These are phyloP conservation scores for Rhododendron griersonianum DNA, from an alignment of 148 eudicot species.

Conservation along the genomic window DNA sequence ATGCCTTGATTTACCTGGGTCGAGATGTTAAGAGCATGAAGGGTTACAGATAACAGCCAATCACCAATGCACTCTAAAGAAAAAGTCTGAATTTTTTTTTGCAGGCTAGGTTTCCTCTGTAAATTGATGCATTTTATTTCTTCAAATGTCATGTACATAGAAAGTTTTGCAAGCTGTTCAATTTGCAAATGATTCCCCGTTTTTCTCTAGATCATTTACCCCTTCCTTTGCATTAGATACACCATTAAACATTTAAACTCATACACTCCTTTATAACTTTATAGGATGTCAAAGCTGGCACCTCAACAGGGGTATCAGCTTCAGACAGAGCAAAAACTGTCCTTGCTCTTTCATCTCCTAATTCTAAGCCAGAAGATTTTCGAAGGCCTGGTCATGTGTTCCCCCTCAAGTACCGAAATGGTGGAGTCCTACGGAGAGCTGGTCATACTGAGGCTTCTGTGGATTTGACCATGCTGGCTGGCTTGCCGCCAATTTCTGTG, in stretches of 20 bases:
- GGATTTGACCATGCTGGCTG: conserved; percentile 74
- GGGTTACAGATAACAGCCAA: not conserved
- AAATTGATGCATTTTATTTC: not conserved
- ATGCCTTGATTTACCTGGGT: not conserved
- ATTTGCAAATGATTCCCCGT: not conserved
- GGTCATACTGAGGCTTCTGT: conserved; percentile 98
- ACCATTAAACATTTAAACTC: not conserved
- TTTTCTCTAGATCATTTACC: not conserved
- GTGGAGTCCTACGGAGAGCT: conserved; percentile 80
- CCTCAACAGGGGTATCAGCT: conserved; percentile 82
- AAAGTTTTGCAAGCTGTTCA: not conserved
- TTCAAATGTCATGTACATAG: not conserved
- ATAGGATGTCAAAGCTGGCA: conserved; percentile 79
- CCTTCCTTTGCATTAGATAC: not conserved
- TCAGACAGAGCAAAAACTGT: conserved; percentile 85
- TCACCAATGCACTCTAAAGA: not conserved
- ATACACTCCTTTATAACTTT: not conserved
- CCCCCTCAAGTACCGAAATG: conserved; percentile 78
- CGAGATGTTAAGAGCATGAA: not conserved
- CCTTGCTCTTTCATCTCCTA: conserved; percentile 56
- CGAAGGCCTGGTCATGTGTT: conserved; percentile 89
- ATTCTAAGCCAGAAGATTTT: conserved; percentile 72
- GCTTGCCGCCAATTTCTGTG: conserved; percentile 63
- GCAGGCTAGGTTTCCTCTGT: not conserved
- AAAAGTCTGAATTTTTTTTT: not conserved